Conservation (phyloP, 2,329 filamentous ascomycete species). For the Fusarium sp. region DNA sequence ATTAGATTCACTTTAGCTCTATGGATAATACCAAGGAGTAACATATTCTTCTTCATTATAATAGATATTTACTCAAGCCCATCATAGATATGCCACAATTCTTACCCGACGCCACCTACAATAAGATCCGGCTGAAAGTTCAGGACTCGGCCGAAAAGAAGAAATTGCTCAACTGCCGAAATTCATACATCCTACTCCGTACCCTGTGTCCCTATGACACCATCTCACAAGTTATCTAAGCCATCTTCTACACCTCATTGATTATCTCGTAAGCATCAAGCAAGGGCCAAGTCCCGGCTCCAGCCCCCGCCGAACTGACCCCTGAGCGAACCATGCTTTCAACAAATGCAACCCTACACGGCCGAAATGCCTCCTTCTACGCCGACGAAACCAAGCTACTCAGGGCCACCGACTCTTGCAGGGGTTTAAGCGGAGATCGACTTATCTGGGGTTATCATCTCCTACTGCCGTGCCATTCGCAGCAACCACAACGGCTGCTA, state of each 20-base stretch:
- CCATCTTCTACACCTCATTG: neutral
- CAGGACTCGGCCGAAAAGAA: neutral
- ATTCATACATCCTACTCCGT: neutral
- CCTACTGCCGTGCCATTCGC: conserved; percentile 1
- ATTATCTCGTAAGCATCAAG: neutral
- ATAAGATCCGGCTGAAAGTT: too few relatives aligned
- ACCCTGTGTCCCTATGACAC: neutral
- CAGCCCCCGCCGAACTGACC: neutral
- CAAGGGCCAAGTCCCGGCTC: neutral
- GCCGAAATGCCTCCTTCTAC: neutral
- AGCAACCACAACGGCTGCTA: neutral
- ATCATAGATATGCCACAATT: too few relatives aligned
- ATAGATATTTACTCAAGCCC: neutral
- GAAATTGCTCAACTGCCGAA: neutral
- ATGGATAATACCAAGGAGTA: neutral
- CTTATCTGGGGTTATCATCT: neutral
- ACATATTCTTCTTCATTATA: neutral
- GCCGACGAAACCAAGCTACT: neutral
- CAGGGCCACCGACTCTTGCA: neutral
- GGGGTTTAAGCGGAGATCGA: neutral
- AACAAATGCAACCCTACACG: neutral
- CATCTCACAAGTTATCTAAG: neutral
- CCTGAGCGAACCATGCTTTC: neutral
- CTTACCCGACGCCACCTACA: neutral
- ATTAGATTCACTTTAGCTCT: neutral